Base-by-base conservation (phyloP, 257 asterid species). In the Leptodermis oblonga region DNA sequence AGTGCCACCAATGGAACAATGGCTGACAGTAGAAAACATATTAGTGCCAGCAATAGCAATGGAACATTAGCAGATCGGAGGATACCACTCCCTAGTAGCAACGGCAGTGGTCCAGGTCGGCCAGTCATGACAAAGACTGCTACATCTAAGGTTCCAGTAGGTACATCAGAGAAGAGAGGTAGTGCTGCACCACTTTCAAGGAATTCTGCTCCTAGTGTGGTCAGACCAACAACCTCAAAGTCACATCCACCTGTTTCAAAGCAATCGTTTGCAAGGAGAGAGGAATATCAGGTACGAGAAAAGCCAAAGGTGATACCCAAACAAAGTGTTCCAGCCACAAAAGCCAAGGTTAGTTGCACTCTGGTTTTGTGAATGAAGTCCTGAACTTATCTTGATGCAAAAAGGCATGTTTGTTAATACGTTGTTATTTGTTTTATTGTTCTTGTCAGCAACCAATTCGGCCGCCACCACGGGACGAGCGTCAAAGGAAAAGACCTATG, bases 41-140 rank as follows among this genome's bases (percentile, higher is more conserved):
- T 73, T 1, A 43, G 67, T 43, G 79, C 73, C 72, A 80, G 76
- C 80, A 84, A 78, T 74, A 80, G 76, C 80, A 84, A 78, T 74
- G 90, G 90, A 48, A 84, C 58, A 28, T 1, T 52, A 39, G 37
- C 65, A 7, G 69, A 67, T 68, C 69, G 80, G 60, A 74, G 89
- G 75, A 88, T 75, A 74, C 92, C 81, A 62, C 72, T 78, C 7
- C 72, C 83, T 65, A 81, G 77, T 70, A 81, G 82, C 77, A 83
- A 76, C 65, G 91, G 91, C 37, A 86, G 84, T 78, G 96, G 91
- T 56, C 92, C 90, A 14, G 97, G 96, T 17, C 95, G 90, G 90
- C 90, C 96, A 20, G 31, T 77, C 68, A 82, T 74, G 30, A 72
- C 79, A 5, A 87, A 84, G 80, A 65, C 75, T 18, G 55, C 70